Conservation (phyloP, 495 filamentous ascomycete genomes). For the Aspergillus indologenus region DNA sequence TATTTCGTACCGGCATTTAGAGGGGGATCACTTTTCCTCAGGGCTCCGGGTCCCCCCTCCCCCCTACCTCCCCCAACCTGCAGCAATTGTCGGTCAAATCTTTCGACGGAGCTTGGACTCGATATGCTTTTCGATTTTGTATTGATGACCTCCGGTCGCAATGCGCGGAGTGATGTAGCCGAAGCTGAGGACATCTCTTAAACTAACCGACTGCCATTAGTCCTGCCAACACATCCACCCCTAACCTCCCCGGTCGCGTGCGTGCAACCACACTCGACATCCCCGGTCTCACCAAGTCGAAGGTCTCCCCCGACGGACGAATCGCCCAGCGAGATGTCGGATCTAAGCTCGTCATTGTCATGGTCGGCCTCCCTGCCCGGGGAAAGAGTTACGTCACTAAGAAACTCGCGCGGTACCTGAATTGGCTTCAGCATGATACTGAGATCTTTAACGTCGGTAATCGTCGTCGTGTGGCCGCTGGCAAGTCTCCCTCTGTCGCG, state of each 20-base stretch:
- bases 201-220: conserved; percentile 6
- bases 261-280: conserved; percentile 85
- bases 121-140: conserved; percentile 10
- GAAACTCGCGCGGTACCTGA: conserved; percentile 90
- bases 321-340: conserved; percentile 92
- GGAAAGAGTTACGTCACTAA: conserved; percentile 99
- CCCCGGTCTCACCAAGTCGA: conserved; percentile 85
- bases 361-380: conserved; percentile 92
- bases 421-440: conserved; percentile 95
- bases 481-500: conserved; percentile 43
- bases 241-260: conserved; percentile 53
- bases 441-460: conserved; percentile 97
- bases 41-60: too few relatives aligned
- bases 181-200: neutral
- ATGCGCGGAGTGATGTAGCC: neutral
- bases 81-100: neutral
- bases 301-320: conserved; percentile 88
- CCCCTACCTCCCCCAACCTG: neutral
- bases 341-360: conserved; percentile 93
- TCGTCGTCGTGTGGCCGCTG: conserved; percentile 75
- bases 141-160: neutral
- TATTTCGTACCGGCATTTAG: neutral
- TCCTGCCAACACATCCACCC: conserved; percentile 19
- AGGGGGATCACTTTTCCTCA: neutral
- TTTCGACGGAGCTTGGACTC: neutral